Percentiles rank a stretch among this genome's conserved stretches.
Conservation (phyloP, 1,139 yeast species). For the Kodamaea suecica region DNA sequence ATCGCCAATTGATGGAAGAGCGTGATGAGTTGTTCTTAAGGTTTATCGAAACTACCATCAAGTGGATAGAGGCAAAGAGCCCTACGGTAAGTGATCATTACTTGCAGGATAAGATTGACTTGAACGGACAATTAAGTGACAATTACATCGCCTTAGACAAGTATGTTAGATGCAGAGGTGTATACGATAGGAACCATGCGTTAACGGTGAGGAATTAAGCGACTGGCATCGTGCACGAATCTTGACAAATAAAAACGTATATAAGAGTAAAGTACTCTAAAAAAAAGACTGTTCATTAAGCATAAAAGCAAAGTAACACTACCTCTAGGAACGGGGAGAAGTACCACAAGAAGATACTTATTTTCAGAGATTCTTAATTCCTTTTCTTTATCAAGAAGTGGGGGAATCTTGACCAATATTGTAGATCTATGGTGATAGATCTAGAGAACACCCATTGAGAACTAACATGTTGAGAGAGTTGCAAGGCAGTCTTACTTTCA, state of each 20-base stretch:
- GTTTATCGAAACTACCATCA: constrained; percentile 36
- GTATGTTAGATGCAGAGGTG: constrained; percentile 37
- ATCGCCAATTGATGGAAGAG: constrained; percentile 26
- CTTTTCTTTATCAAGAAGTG: too few species aligned
- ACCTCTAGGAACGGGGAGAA: too few species aligned
- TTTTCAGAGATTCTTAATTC: too few species aligned
- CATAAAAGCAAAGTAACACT: too few species aligned
- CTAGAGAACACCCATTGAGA: too few species aligned
- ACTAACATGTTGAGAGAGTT: too few species aligned
- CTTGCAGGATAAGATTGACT: constrained; percentile 38
- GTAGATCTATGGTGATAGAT: too few species aligned
- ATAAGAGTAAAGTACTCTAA: background rate
- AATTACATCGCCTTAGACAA: constrained; percentile 40
- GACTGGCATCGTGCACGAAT: too few species aligned
- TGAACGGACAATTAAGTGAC: constrained; percentile 27
- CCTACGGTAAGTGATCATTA: constrained; percentile 38
- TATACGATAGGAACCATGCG: constrained; percentile 37
- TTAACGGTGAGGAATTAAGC: constrained; percentile 12
- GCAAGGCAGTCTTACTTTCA: too few species aligned
- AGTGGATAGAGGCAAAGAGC: constrained; percentile 43
- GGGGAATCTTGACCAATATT: too few species aligned
- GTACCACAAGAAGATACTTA: too few species aligned
- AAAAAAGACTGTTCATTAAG: too few species aligned
- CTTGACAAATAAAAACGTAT: background rate
- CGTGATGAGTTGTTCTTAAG: constrained; percentile 31